phyloP scores from a whole-genome alignment of 1,284 basidiomycete species.

The Rhodotorula sp. region DNA sequence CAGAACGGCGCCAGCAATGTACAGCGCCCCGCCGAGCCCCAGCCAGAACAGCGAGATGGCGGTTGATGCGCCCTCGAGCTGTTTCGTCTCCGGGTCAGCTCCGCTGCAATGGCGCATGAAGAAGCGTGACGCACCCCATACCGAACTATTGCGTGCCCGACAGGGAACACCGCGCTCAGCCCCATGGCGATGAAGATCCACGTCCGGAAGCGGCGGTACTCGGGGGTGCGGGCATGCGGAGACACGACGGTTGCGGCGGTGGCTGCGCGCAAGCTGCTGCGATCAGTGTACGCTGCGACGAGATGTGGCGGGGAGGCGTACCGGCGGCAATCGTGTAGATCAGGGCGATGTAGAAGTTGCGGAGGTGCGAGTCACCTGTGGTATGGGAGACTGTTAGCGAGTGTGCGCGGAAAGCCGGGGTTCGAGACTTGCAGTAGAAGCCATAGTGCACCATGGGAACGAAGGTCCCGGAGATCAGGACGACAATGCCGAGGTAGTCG shows the following conservation, averaged over 20 bases:
- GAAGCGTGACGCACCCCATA: constrained; percentile 31
- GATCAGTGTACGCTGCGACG: background rate
- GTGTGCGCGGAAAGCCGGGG: background rate
- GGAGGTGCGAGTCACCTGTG: constrained; percentile 33
- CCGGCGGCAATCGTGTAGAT: constrained; percentile 39
- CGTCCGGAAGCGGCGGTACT: constrained; percentile 40
- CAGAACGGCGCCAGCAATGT: constrained; percentile 42
- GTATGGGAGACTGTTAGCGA: background rate
- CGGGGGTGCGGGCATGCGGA: constrained; percentile 38
- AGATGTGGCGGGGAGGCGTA: background rate
- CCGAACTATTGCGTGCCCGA: constrained; percentile 33
- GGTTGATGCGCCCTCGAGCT: constrained; percentile 10
- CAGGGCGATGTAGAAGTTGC: constrained; percentile 37
- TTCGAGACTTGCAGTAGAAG: constrained; percentile 35
- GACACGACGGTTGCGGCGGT: constrained; percentile 38
- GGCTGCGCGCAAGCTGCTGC: constrained; percentile 9
- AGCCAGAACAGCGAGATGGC: constrained; percentile 41
- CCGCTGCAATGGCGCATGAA: background rate
- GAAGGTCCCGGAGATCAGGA: constrained; percentile 42
- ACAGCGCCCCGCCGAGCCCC: constrained; percentile 35
- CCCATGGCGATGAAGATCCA: constrained; percentile 44
- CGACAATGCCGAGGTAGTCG: constrained; percentile 46
- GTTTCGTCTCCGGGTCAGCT: background rate
- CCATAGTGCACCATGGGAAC: constrained; percentile 41
- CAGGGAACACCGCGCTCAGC: constrained; percentile 38